Conservation (phyloP, 371 early-diverging fungal genomes). For the Batrachochytrium dendrobatidis region DNA sequence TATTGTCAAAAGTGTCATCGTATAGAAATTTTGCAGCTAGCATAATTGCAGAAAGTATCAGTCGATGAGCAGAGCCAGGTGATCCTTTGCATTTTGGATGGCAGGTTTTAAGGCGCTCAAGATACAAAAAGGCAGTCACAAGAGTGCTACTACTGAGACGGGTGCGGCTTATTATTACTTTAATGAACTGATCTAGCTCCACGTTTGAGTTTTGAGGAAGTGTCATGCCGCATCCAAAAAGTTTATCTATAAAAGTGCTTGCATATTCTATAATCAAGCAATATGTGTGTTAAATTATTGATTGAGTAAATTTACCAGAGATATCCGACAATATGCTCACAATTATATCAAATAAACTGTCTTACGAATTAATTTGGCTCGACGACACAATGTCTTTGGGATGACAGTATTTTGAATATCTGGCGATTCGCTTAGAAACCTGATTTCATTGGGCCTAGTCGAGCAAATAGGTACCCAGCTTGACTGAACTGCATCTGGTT, state of each 20-base stretch:
- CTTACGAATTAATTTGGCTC: not conserved
- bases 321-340: not conserved
- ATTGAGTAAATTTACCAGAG: not conserved
- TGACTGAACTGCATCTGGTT: no score
- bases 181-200: conserved; percentile 13
- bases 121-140: conserved; percentile 44
- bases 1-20: conserved; percentile 61
- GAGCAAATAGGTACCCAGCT: no score
- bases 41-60: conserved; percentile 49
- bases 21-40: conserved; percentile 54
- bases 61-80: conserved; percentile 45
- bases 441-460: not conserved
- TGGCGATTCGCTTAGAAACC: not conserved
- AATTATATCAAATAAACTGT: not conserved
- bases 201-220: not conserved
- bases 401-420: conserved; percentile 1
- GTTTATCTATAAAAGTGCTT: conserved; percentile 12
- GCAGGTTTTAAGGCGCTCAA: conserved; percentile 45
- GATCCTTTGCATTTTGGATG: conserved; percentile 47
- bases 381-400: not conserved
- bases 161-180: conserved; percentile 39
- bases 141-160: conserved; percentile 41
- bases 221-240: conserved; percentile 11
- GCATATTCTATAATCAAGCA: conserved; percentile 19
- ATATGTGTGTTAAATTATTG: not conserved